These are phyloP conservation scores for Psidium guajava DNA, from an alignment of 345 rosid genomes.

Conservation along the genomic window DNA sequence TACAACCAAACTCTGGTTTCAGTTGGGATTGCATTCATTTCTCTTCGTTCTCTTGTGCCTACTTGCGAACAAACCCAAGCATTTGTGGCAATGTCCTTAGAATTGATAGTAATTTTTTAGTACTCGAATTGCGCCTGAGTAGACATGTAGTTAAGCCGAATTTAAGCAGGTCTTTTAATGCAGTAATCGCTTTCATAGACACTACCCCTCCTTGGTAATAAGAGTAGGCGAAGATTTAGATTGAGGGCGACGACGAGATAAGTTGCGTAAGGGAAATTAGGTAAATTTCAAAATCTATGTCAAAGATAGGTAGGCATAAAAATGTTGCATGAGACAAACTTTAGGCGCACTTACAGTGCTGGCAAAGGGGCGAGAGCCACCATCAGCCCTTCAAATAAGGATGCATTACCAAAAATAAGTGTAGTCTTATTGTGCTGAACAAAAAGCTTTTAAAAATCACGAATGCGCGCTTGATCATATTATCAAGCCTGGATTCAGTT, in stretches of 20 bases:
- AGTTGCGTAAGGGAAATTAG: not conserved
- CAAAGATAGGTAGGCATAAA: too few species aligned
- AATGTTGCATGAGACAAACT: not conserved
- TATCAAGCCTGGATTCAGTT: not conserved
- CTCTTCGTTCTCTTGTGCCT: not conserved
- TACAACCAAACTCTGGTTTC: not conserved
- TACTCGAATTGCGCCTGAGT: not conserved
- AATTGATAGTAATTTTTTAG: not conserved
- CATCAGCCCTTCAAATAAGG: not conserved
- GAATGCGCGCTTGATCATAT: not conserved
- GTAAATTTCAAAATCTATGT: too few species aligned
- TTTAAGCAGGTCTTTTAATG: not conserved
- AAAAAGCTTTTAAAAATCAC: not conserved
- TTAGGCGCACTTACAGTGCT: too few species aligned
- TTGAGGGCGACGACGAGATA: not conserved
- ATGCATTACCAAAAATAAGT: not conserved
- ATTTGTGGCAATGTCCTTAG: not conserved
- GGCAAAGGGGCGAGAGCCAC: not conserved
- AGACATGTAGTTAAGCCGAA: not conserved
- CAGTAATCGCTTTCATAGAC: not conserved
- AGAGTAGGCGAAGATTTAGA: not conserved
- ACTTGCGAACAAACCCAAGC: not conserved
- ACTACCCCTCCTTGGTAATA: not conserved
- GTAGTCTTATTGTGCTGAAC: not conserved
- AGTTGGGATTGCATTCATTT: slow-evolving; percentile 1